Evolutionary conservation across 2,329 filamentous ascomycete species (phyloP).

Genomic region (Penicillium sp.): DNA sequence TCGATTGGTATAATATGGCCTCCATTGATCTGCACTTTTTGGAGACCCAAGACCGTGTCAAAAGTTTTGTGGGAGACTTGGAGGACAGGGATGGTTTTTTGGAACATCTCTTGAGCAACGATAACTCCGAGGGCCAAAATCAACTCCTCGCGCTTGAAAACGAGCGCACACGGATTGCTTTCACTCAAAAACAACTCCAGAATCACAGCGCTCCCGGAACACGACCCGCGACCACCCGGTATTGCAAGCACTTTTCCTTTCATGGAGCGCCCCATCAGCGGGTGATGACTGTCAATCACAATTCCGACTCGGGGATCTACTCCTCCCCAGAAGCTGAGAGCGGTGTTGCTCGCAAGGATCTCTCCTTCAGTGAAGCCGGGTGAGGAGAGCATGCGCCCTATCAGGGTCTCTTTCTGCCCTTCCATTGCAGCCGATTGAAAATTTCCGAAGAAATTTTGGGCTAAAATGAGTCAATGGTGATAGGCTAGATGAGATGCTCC

Average conservation of each 20-base stretch:
- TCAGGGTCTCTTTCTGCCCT: not conserved
- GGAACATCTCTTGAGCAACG: conserved; percentile 46
- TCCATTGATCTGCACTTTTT: conserved; percentile 6
- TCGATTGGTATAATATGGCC: not conserved
- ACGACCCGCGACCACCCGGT: conserved; percentile 51
- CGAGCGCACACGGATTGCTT: conserved; percentile 41
- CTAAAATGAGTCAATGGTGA: too few species aligned
- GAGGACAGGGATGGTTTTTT: conserved; percentile 44
- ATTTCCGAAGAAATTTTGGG: not conserved
- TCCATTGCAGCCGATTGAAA: not conserved
- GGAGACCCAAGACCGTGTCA: not conserved
- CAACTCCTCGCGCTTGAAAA: conserved; percentile 47
- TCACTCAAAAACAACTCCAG: conserved; percentile 48
- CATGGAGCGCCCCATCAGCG: conserved; percentile 38
- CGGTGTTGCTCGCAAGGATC: conserved; percentile 29
- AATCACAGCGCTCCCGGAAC: conserved; percentile 49
- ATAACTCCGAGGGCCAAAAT: conserved; percentile 51
- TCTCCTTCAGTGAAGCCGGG: conserved; percentile 20
- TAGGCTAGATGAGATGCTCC: too few species aligned
- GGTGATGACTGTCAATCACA: conserved; percentile 50
- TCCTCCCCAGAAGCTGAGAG: conserved; percentile 52
- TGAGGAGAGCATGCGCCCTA: not conserved
- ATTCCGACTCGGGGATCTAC: conserved; percentile 44
- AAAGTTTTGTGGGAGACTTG: conserved; percentile 24
- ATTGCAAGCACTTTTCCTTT: conserved; percentile 44